Conservation (phyloP, 1,284 basidiomycete genomes). For the Termitomyces sp. region DNA sequence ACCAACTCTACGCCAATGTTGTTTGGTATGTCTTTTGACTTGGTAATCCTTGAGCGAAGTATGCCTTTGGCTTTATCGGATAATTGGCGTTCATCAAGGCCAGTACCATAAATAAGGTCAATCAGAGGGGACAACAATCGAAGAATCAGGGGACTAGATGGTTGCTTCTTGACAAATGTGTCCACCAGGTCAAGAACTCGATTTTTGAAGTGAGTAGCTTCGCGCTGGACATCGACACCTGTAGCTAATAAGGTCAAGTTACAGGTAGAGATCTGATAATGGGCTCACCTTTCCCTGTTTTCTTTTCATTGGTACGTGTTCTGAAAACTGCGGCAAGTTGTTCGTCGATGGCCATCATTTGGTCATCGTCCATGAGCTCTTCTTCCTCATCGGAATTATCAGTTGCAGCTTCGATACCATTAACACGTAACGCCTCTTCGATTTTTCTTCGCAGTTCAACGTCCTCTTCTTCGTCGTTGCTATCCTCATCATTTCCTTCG, state of each 20-base stretch:
- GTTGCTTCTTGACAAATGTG: conserved; percentile 73
- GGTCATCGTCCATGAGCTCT: conserved; percentile 89
- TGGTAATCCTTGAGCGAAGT: conserved; percentile 69
- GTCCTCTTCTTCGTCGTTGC: conserved; percentile 37
- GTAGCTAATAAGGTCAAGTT: not conserved
- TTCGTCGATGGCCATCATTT: conserved; percentile 96
- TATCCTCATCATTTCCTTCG: conserved; percentile 47
- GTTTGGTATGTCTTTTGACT: conserved; percentile 64
- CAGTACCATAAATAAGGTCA: conserved; percentile 61
- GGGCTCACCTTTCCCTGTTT: conserved; percentile 54
- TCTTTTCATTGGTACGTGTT: conserved; percentile 57
- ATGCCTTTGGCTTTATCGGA: conserved; percentile 82
- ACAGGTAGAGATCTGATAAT: not conserved
- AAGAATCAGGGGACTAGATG: conserved; percentile 61
- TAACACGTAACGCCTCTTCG: conserved; percentile 72
- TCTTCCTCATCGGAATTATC: conserved; percentile 56
- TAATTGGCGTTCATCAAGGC: conserved; percentile 79
- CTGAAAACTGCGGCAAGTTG: conserved; percentile 90
- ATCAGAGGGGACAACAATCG: conserved; percentile 74
- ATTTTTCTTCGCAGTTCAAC: conserved; percentile 73
- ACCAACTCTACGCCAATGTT: conserved; percentile 43
- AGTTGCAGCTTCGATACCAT: conserved; percentile 58
- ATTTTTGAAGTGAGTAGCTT: conserved; percentile 92
- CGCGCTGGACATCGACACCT: conserved; percentile 68
- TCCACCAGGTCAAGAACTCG: conserved; percentile 91